Base-by-base conservation (phyloP, 768 basidiomycete genomes). In the Rossbeevera mucosa region DNA sequence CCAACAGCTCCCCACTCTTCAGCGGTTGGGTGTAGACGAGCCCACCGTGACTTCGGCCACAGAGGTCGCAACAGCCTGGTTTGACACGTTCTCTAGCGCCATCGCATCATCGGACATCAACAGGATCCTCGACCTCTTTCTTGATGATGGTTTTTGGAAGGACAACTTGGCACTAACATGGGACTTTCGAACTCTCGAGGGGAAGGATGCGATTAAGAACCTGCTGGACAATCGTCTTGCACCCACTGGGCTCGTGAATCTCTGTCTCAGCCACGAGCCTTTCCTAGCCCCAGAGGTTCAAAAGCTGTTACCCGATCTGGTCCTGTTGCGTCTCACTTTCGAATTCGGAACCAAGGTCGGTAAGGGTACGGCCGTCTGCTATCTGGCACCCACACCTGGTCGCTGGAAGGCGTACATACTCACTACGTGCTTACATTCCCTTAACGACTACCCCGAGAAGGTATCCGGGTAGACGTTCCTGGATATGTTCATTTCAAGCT, bases 391-490 rank as follows among this genome's bases (percentile, higher is more conserved):
- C 0, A 54, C 61, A 2, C 70, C 72, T 3, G 59, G 57, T 28
- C 63, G 47, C 6, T 88, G 87, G 87, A 82, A 79, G 62, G 83
- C 82, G 0, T 77, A 82, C 57, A 72, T 71, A 5, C 57, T 86
- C 9, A 82, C 77, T 58, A 88, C 86, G 0, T 76, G 78, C 50
- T 70, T 89, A 21, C 79, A 84, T 22, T 76, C 74, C 26, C 67
- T 88, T 58, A 78, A 80, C 26, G 79, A 71, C 5, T 75, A 74
- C 59, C 81, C 81, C 0, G 82, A 85, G 60, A 71, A 74, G 65
- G 61, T 72, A 58, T 18, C 20, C 16, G 47, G 48, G 2, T 4
- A n/a, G n/a, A n/a, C n/a, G n/a, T n/a, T 28, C 5, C n/a, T n/a
- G n/a, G 1, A 36, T 26, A 13, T 5, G 20, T 4, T 20, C 14